phyloP scores from a whole-genome alignment of 2,329 filamentous ascomycete species.

The Aspergillus pseudotamarii region DNA sequence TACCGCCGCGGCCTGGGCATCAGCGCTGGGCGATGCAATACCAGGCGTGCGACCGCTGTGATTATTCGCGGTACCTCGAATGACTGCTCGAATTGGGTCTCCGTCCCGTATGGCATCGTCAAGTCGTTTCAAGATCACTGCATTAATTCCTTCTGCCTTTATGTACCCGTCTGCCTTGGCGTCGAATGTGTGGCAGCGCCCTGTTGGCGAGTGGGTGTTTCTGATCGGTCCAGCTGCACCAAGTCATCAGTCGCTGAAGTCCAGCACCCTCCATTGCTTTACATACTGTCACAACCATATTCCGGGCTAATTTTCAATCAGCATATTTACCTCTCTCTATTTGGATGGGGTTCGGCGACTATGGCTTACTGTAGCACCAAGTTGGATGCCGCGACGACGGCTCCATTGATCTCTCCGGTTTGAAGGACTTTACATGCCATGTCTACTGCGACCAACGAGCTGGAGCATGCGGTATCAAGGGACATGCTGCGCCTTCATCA shows the following conservation, averaged over 20 bases:
- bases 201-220: conserved; percentile 35
- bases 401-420: conserved; percentile 16
- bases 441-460: conserved; percentile 33
- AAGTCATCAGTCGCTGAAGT: background rate
- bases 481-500: conserved; percentile 17
- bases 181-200: conserved; percentile 28
- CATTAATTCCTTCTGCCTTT: conserved; percentile 33
- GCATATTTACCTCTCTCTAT: background rate
- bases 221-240: conserved; percentile 16
- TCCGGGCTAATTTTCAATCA: conserved; percentile 27
- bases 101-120: conserved; percentile 28
- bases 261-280: background rate
- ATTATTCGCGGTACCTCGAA: conserved; percentile 25
- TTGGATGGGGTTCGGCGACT: too few relatives aligned
- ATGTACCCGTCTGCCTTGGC: conserved; percentile 32
- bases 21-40: conserved; percentile 24
- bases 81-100: conserved; percentile 32
- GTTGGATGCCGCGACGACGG: conserved; percentile 36
- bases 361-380: conserved; percentile 15
- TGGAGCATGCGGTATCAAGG: conserved; percentile 41
- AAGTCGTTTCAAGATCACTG: conserved; percentile 31
- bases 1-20: conserved; percentile 34
- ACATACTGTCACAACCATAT: conserved; percentile 24
- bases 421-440: conserved; percentile 31
- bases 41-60: conserved; percentile 24